Base-by-base conservation (phyloP, 805 yeast species). In the Naumovozyma dairenensis region DNA sequence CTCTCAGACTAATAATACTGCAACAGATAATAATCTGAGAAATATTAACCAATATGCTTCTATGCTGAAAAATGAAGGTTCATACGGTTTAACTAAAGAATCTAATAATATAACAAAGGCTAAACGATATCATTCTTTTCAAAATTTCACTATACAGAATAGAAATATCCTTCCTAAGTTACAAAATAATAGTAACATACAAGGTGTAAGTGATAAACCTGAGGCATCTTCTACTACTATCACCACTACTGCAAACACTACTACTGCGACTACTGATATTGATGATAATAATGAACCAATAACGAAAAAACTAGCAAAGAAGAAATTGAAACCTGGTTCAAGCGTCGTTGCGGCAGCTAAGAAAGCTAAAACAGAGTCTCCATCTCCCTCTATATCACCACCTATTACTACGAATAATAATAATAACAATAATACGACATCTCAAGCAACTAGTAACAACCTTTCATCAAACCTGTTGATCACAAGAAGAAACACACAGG, bases 401-500 rank as follows among this genome's bases (percentile, higher is more conserved):
- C 12, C 24, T 48, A 42, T 15, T 25, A 40, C 8, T 30, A 35
- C 6, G 28, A 40, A 15, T 28, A 33, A 15, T 24, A 34, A 18
- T 36, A 34, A n/a, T 24, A 30, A 34, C 37, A 35, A 18, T 30
- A 30, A 21, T 26, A 24, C 22, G 19, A 26, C 16, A 22, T 8
- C 29, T 27, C 32, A 28, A 18, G n/a, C 20, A 27, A 21, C 15
- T 17, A 8, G 18, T 9, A 21, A 21, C 9, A 29, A 14, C 28
- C 30, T 20, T 18, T n/a, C n/a, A n/a, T 21, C 6, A 22, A 12
- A 25, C 18, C 29, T 16, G 26, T 25, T 35, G 12, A 21, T 12
- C 12, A 14, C 30, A 34, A 36, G 41, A 25, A 39, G 46, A 31
- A 45, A 42, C 25, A 40, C 48, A 9, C 55, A 48, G 35, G 61